Conservation (phyloP, 202 grass and related monocot genomes). For the Schoenoplectus triqueter region DNA sequence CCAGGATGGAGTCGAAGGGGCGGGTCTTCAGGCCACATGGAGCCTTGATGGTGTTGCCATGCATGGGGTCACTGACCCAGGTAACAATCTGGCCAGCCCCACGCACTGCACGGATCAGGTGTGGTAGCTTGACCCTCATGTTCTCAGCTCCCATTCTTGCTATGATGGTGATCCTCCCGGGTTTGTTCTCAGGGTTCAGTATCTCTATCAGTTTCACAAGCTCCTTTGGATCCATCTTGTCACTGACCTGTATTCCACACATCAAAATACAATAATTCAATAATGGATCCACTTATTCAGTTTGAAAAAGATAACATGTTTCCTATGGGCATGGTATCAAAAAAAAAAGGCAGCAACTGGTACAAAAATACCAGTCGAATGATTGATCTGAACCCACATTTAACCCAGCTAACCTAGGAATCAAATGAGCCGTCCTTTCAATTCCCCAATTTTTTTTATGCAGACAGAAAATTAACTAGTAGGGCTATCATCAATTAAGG, state of each 20-base stretch:
- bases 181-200: slow-evolving; percentile 89
- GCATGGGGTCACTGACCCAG: slow-evolving; percentile 96
- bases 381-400: neutral
- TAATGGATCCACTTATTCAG: neutral
- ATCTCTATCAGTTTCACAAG: slow-evolving; percentile 96
- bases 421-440: slow-evolving; percentile 20
- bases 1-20: slow-evolving; percentile 83
- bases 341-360: neutral
- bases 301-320: neutral
- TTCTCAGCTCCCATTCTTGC: slow-evolving; percentile 96
- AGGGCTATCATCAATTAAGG: neutral
- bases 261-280: slow-evolving; percentile 10
- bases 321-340: neutral
- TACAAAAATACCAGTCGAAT: neutral
- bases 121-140: slow-evolving; percentile 97
- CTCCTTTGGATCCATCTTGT: slow-evolving; percentile 90
- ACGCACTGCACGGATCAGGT: slow-evolving; percentile 87
- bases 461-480: neutral
- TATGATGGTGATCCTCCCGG: slow-evolving; percentile 95
- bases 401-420: neutral
- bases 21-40: slow-evolving; percentile 94
- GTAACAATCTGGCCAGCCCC: slow-evolving; percentile 80
- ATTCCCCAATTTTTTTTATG: neutral
- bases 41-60: slow-evolving; percentile 96
- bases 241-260: slow-evolving; percentile 71